Evolutionary conservation across 208 protist genomes (phyloP).

Genomic region (Trypanosoma mega): DNA sequence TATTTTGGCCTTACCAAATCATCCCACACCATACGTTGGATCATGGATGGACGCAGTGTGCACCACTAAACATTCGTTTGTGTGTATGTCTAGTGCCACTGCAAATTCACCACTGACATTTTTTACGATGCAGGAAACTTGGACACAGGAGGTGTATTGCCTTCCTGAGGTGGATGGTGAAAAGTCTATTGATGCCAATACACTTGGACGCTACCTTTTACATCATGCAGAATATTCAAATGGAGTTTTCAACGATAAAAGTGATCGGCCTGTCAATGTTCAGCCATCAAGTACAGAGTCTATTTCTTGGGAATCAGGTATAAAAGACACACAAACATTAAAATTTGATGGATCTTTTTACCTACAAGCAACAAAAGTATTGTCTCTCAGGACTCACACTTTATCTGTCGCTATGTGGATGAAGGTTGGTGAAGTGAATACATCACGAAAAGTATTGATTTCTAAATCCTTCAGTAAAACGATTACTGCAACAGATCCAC

Average conservation of each 20-base stretch:
- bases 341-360: constrained; percentile 13
- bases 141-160: background rate
- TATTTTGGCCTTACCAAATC: background rate
- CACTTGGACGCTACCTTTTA: constrained; percentile 6
- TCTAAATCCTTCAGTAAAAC: constrained; percentile 11
- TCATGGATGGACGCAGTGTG: constrained; percentile 4
- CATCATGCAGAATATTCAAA: background rate
- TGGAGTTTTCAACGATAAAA: constrained; percentile 2
- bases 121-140: background rate
- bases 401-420: constrained; percentile 7
- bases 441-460: background rate
- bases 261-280: constrained; percentile 1
- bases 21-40: constrained; percentile 11
- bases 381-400: background rate
- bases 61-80: background rate
- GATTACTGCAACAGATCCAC: background rate
- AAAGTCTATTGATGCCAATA: background rate
- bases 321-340: constrained; percentile 12
- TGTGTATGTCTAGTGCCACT: constrained; percentile 1
- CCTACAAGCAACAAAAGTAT: background rate
- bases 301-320: background rate
- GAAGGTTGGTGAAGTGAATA: background rate
- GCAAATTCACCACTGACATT: background rate
- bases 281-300: background rate
- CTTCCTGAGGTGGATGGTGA: background rate